These are phyloP conservation scores for Penicillium turbatum DNA, from an alignment of 495 filamentous ascomycete species.

Conservation along the genomic window DNA sequence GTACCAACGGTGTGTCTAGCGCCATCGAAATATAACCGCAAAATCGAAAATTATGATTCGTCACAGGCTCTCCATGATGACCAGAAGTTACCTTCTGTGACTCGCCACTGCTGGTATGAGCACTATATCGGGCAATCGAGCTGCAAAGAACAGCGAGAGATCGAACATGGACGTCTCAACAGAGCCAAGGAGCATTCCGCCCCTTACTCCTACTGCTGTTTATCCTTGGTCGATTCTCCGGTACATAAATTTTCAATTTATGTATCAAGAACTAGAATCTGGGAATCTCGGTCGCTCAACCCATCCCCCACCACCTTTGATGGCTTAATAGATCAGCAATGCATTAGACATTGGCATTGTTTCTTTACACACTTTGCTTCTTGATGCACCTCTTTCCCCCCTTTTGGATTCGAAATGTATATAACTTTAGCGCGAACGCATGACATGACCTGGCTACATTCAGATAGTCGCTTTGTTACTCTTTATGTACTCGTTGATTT, in stretches of 20 bases:
- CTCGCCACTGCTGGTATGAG: background rate
- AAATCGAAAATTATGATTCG: background rate
- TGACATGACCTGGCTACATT: constrained; percentile 10
- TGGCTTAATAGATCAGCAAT: background rate
- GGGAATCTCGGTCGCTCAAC: background rate
- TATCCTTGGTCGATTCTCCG: background rate
- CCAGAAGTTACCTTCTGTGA: background rate
- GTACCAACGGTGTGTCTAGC: constrained; percentile 31
- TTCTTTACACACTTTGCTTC: background rate
- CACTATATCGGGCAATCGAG: background rate
- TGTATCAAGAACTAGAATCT: background rate
- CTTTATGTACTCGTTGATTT: background rate
- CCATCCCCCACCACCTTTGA: background rate
- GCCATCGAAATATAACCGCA: constrained; percentile 39
- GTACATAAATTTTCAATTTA: constrained; percentile 11
- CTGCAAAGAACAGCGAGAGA: background rate
- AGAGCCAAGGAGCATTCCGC: background rate
- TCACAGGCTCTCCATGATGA: background rate
- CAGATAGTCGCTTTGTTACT: background rate
- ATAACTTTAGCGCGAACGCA: constrained; percentile 23
- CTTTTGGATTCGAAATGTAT: constrained; percentile 13
- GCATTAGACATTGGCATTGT: background rate
- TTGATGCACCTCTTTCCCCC: background rate
- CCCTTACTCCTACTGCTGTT: background rate
- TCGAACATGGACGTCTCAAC: background rate